A percentile compares a stretch with the other conserved stretches of the same genome.
Conservation (phyloP, 1,284 basidiomycete species). For the Irpex sp. region DNA sequence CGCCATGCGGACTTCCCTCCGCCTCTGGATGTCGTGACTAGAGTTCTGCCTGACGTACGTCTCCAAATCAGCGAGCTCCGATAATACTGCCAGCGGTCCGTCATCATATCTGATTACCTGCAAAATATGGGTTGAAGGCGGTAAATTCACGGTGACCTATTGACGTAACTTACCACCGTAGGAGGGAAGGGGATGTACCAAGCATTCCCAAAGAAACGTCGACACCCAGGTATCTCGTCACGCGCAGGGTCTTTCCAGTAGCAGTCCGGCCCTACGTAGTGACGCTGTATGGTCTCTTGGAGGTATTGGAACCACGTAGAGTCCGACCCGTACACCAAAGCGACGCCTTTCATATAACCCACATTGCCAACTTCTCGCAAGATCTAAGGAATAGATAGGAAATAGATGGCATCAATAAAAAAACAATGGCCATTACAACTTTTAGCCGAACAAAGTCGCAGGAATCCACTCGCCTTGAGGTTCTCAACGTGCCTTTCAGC, state of each 20-base stretch:
- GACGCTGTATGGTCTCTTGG: conserved; percentile 48
- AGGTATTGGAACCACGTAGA: conserved; percentile 41
- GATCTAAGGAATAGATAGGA: conserved; percentile 38
- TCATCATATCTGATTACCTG: conserved; percentile 75
- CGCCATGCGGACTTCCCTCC: conserved; percentile 62
- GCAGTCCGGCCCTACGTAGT: conserved; percentile 64
- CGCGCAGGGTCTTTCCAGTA: conserved; percentile 53
- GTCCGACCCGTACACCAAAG: conserved; percentile 45
- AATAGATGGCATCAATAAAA: not conserved
- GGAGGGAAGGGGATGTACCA: conserved; percentile 82
- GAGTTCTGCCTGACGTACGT: conserved; percentile 67
- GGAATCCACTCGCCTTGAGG: conserved; percentile 52
- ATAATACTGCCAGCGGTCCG: conserved; percentile 48
- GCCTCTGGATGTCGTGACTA: conserved; percentile 42
- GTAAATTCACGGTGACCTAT: not conserved
- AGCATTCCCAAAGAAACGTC: conserved; percentile 65
- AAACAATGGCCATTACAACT: not conserved
- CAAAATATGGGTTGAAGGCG: not conserved
- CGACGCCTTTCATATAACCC: conserved; percentile 49
- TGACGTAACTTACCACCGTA: conserved; percentile 44
- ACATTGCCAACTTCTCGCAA: conserved; percentile 61
- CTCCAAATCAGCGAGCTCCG: conserved; percentile 49
- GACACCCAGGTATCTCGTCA: conserved; percentile 31
- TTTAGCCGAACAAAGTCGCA: conserved; percentile 1
- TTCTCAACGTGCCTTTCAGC: conserved; percentile 80